Base-by-base conservation (phyloP, 2,329 filamentous ascomycete genomes). In the Coniochaeta sp. region DNA sequence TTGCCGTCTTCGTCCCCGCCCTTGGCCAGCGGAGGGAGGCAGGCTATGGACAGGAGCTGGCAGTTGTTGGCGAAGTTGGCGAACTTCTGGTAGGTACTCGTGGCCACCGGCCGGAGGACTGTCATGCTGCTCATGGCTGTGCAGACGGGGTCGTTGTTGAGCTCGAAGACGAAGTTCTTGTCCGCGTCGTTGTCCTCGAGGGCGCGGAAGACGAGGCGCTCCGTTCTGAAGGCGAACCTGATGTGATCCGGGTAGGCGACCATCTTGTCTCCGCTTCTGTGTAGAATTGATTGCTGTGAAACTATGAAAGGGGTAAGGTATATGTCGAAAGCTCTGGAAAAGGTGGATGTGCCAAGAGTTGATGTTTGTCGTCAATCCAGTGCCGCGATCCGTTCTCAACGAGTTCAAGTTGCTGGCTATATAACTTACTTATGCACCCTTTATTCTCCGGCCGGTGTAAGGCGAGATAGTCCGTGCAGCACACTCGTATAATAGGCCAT, bases 181-280 rank as follows among this genome's bases (percentile, higher is more conserved):
- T 63, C 58, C 1, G 35, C 51, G 3, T 59, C 57, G 48, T 55
- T 56, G 14, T 63, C 54, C 51, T 62, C 59, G 16, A 60, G 54
- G 6, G 58, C 55, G 14, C 61, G 58, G 51, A 56, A 65, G 24
- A 58, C 16, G 13, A 66, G 60, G 14, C 62, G 57, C 12, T 57
- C 52, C 8, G 60, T 61, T 18, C 49, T 55, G 52, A 58, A 63
- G 9, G 60, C 58, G 28, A 52, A 53, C 14, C 48, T 18, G 13
- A 59, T 33, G 6, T 49, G 47, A 26, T 30, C 22, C 6, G 51
- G 27, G 24, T 52, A 38, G 16, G 38, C 38, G 33, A 18, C 42
- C 42, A 46, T 46, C 6, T 46, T 22, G 16, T 35, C n/a, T n/a
- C n/a, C n/a, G n/a, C n/a, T n/a, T n/a, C n/a, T n/a, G n/a, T n/a